phyloP scores from a whole-genome alignment of 352 stramenopile species.

The Phytophthora pistaciae region DNA sequence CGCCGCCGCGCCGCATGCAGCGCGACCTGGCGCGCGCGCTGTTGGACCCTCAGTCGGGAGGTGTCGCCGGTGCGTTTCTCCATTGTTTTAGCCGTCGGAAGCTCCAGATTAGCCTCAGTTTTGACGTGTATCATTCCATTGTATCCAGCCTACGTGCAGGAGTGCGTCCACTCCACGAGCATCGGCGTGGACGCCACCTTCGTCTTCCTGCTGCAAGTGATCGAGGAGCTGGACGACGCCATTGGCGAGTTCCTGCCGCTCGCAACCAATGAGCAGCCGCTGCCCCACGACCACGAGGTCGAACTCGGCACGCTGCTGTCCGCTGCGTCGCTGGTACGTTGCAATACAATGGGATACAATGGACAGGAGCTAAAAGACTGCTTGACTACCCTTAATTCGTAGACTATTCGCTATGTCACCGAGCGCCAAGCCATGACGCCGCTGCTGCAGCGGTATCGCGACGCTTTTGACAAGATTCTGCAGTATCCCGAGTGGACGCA shows the following conservation, averaged over 20 bases:
- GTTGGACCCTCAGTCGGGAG: constrained; percentile 33
- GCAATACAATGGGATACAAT: neutral
- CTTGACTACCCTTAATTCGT: neutral
- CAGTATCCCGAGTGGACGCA: constrained; percentile 57
- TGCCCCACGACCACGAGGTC: constrained; percentile 67
- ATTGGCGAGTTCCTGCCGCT: constrained; percentile 45
- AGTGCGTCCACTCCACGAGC: constrained; percentile 78
- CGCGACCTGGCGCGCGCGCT: constrained; percentile 43
- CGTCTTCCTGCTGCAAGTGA: constrained; percentile 71
- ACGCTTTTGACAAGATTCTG: constrained; percentile 62
- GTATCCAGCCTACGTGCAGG: constrained; percentile 65
- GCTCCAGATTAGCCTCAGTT: neutral
- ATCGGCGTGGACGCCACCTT: constrained; percentile 66
- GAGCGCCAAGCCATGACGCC: constrained; percentile 69
- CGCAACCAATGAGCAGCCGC: constrained; percentile 26
- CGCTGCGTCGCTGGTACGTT: constrained; percentile 61
- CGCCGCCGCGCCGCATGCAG: constrained; percentile 23
- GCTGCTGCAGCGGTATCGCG: constrained; percentile 58
- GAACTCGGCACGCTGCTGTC: constrained; percentile 79
- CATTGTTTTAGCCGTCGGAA: neutral
- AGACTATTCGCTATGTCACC: constrained; percentile 84
- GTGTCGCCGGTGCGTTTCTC: constrained; percentile 33
- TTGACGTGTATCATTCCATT: constrained; percentile 5
- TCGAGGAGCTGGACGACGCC: constrained; percentile 71
- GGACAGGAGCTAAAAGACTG: neutral